phyloP scores from a whole-genome alignment of 345 rosid genomes.

The Eucalyptus fibrosa region DNA sequence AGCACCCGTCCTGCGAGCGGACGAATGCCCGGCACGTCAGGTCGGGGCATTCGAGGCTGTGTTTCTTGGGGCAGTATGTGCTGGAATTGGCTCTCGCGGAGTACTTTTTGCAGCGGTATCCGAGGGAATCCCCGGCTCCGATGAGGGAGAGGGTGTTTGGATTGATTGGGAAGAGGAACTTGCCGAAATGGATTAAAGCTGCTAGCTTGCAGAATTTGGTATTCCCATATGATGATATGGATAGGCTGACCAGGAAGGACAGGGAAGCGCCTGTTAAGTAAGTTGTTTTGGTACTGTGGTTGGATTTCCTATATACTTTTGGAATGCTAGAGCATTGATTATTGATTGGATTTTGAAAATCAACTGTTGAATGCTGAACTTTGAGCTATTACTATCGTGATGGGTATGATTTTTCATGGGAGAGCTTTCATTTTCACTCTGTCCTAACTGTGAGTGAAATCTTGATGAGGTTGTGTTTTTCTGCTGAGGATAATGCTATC shows the following conservation, averaged over 20 bases:
- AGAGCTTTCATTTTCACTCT: neutral
- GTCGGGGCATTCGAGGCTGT: slow-evolving; percentile 74
- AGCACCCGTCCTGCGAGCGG: slow-evolving; percentile 86
- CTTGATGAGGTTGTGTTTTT: neutral
- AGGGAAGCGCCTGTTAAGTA: slow-evolving; percentile 87
- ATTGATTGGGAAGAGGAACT: slow-evolving; percentile 83
- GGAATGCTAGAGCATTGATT: neutral
- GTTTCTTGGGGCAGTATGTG: slow-evolving; percentile 86
- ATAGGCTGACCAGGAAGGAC: slow-evolving; percentile 55
- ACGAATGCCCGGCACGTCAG: slow-evolving; percentile 71
- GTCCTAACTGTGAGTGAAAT: neutral
- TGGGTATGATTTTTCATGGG: neutral
- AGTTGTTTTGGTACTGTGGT: slow-evolving; percentile 11
- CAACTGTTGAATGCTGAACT: neutral
- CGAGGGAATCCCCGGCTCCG: slow-evolving; percentile 60
- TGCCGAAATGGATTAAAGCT: slow-evolving; percentile 83
- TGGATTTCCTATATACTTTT: neutral
- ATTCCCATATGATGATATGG: slow-evolving; percentile 90
- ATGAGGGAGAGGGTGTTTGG: slow-evolving; percentile 91
- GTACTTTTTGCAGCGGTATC: too few relatives aligned
- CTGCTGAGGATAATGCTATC: neutral
- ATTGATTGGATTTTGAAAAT: neutral
- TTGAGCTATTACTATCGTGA: neutral
- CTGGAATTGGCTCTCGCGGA: slow-evolving; percentile 46
- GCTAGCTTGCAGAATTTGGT: slow-evolving; percentile 82